A percentile compares a stretch with the other conserved stretches of the same genome.
Conservation (phyloP, 2,329 filamentous ascomycete genomes). For the Lachnellula willkommii region DNA sequence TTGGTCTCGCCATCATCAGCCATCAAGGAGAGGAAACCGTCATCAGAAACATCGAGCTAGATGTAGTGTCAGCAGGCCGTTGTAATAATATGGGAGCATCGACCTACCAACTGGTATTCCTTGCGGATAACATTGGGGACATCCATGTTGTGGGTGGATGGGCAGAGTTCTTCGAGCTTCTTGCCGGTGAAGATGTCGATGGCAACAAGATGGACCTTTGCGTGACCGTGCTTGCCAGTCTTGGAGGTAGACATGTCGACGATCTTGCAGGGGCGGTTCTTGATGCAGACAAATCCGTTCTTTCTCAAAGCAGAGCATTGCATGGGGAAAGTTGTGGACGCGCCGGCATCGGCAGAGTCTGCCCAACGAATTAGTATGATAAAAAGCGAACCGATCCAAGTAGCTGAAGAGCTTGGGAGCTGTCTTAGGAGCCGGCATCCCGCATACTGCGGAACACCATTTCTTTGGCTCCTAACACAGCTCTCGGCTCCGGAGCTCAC, state of each 20-base stretch:
- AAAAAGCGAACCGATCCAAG: too few species aligned
- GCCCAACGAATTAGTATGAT: too few species aligned
- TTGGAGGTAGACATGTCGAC: conserved; percentile 99
- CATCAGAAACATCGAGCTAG: conserved; percentile 87
- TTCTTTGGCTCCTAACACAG: too few species aligned
- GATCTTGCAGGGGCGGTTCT: conserved; percentile 99
- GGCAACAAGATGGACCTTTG: conserved; percentile 98
- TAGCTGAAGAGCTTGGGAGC: too few species aligned
- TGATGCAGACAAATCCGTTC: conserved; percentile 98
- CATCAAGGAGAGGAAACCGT: conserved; percentile 94
- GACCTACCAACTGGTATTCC: conserved; percentile 90
- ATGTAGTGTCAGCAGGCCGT: conserved; percentile 1
- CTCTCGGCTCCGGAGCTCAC: too few species aligned
- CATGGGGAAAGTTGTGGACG: conserved; percentile 91
- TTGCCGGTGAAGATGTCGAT: conserved; percentile 99
- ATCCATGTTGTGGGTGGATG: conserved; percentile 97
- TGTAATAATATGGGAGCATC: not conserved
- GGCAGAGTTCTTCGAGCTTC: conserved; percentile 98
- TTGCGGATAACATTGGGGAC: conserved; percentile 87
- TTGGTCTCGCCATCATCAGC: conserved; percentile 78
- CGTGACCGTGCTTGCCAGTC: conserved; percentile 99
- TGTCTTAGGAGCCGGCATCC: too few species aligned
- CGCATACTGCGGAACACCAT: too few species aligned
- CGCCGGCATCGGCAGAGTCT: conserved; percentile 87
- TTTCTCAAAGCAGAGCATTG: conserved; percentile 99